A percentile compares a stretch with the other conserved stretches of the same genome.
phyloP scores from a whole-genome alignment of 1,139 yeast species.

The Saccharomyces hybrid region DNA sequence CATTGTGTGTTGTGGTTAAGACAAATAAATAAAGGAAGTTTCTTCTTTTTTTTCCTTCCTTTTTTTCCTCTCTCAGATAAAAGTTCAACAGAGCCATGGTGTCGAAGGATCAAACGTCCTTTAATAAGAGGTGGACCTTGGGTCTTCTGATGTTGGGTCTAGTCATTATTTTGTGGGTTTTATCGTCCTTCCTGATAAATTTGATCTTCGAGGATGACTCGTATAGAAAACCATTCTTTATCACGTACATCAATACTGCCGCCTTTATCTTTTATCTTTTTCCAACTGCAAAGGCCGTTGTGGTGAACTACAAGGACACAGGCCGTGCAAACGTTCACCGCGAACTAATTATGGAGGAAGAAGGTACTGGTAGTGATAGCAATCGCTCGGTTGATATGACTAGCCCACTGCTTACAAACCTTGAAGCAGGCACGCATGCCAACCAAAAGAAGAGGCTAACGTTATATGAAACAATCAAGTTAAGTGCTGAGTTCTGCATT shows the following conservation, averaged over 20 bases:
- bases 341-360: constrained; percentile 16
- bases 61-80: background rate
- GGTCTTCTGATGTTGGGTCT: constrained; percentile 63
- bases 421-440: constrained; percentile 8
- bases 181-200: constrained; percentile 70
- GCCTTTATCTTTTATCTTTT: constrained; percentile 67
- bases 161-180: constrained; percentile 79
- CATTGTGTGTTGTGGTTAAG: background rate
- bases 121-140: constrained; percentile 46
- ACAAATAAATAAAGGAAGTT: background rate
- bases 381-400: constrained; percentile 11
- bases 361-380: constrained; percentile 9
- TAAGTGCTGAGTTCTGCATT: constrained; percentile 71
- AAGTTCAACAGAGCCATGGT: constrained; percentile 5
- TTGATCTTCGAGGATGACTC: constrained; percentile 56
- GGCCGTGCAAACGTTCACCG: constrained; percentile 26
- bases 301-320: constrained; percentile 22
- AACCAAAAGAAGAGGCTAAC: constrained; percentile 21
- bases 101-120: constrained; percentile 1
- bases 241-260: constrained; percentile 82
- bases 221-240: constrained; percentile 80
- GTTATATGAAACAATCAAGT: constrained; percentile 40
- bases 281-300: constrained; percentile 42
- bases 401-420: constrained; percentile 20
- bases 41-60: background rate